Evolutionary conservation across 148 eudicot genomes (phyloP).

Genomic region (Camellia lanceoleosa): DNA sequence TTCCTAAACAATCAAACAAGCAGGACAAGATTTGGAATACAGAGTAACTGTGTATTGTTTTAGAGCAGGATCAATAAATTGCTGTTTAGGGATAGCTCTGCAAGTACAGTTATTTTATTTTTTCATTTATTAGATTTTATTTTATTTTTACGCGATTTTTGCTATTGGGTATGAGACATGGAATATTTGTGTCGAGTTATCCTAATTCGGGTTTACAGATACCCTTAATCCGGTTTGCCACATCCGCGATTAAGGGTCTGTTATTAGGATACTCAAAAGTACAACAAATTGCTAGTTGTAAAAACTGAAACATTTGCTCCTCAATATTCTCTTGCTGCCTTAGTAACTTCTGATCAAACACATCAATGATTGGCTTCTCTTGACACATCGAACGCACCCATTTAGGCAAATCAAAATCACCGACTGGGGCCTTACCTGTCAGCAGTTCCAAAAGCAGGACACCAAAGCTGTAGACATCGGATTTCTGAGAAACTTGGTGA

Average conservation of each 20-base stretch:
- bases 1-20: too few species aligned
- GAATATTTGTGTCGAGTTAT: too few species aligned
- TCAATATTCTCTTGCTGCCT: background rate
- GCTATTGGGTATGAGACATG: too few species aligned
- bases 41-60: too few species aligned
- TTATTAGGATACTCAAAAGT: slow-evolving; percentile 13
- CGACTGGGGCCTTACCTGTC: background rate
- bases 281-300: slow-evolving; percentile 16
- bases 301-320: slow-evolving; percentile 15
- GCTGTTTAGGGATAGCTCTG: too few species aligned
- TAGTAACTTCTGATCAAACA: slow-evolving; percentile 14
- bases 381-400: slow-evolving; percentile 15
- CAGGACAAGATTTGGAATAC: too few species aligned
- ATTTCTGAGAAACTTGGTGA: slow-evolving; percentile 1
- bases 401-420: slow-evolving; percentile 10
- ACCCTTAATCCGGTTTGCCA: background rate
- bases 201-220: background rate
- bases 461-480: slow-evolving; percentile 27
- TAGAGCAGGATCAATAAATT: too few species aligned
- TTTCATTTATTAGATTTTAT: too few species aligned
- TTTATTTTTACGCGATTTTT: too few species aligned
- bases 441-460: slow-evolving; percentile 24
- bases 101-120: too few species aligned
- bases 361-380: slow-evolving; percentile 6
- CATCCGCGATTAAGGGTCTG: slow-evolving; percentile 9